Conservation (phyloP, 116 monocot genomes). For the Posidonia oceanica region DNA sequence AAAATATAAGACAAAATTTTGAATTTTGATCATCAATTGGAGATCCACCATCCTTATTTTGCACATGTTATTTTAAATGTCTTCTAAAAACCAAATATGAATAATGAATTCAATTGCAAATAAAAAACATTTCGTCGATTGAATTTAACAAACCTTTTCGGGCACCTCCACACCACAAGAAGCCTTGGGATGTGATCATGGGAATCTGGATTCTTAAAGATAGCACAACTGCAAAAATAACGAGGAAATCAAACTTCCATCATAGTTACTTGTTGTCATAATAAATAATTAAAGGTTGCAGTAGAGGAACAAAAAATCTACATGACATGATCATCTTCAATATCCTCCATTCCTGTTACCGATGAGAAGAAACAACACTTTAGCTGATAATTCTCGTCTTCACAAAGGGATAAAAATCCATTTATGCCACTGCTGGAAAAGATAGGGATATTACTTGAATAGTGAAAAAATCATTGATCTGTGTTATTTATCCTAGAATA, state of each 20-base stretch:
- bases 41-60: too few species aligned
- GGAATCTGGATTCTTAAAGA: conserved; percentile 15
- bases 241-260: neutral
- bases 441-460: neutral
- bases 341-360: conserved; percentile 8
- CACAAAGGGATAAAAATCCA: conserved; percentile 14
- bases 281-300: neutral
- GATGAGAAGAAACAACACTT: conserved; percentile 5
- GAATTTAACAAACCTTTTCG: conserved; percentile 3
- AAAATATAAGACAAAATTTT: neutral
- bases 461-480: too few species aligned
- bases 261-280: neutral
- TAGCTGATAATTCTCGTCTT: neutral
- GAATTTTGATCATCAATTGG: neutral
- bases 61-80: too few species aligned
- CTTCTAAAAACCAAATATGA: too few species aligned
- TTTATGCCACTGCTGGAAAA: conserved; percentile 14
- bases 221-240: conserved; percentile 13
- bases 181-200: conserved; percentile 7
- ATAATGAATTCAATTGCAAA: too few species aligned
- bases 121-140: too few species aligned
- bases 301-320: conserved; percentile 3
- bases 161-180: conserved; percentile 6
- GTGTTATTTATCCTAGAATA: neutral
- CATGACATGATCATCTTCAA: conserved; percentile 12